Evolutionary conservation across 768 basidiomycete genomes (phyloP), one percentile per base, ranked within the genome.

Genomic region (Kockovaella imperatae): DNA sequence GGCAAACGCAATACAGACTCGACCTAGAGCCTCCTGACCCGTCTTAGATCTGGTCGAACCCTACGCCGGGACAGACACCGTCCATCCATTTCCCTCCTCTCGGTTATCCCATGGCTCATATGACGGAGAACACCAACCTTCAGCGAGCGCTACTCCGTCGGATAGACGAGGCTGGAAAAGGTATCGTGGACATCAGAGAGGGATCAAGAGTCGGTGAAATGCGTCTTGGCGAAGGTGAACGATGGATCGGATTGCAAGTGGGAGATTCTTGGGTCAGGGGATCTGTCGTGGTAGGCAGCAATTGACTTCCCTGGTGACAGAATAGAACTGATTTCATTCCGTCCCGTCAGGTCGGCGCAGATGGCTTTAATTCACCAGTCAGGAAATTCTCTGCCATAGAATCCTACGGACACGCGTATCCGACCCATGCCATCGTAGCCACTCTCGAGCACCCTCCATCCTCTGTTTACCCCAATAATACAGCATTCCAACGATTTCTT

Each of bases 311-410:
- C 47, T 29, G 25, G 23, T 11, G 11, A 24, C 21, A 52, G 8
- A 10, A 14, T n/a, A 42, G 24, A 28, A 38, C 5, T 34, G 15
- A 48, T 20, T 17, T 23, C 39, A 20, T 46, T 35, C 17, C 20
- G n/a, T 44, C 42, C 30, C 21, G 17, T 2, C 57, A 88, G 86
- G 80, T 97, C 28, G 93, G 95, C 15, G 93, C 95, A 4, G 95
- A 97, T 62, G 95, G 95, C 3, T 83, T 82, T 68, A 91, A 89
- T 62, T 96, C 91, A 0, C 90, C 91, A 10, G 95, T 97, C 20
- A 81, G 90, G 38, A 68, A 82, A 21, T 96, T 83, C 64, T 84
- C 90, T 0, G 76, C 81, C 21, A 95, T 96, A 54, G 75, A 83
- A 20, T 83, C 87, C 0, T 91, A 82, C 62, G 93, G 93, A 3